Conservation (phyloP, 768 basidiomycete species). For the Lentinula guzmanii region DNA sequence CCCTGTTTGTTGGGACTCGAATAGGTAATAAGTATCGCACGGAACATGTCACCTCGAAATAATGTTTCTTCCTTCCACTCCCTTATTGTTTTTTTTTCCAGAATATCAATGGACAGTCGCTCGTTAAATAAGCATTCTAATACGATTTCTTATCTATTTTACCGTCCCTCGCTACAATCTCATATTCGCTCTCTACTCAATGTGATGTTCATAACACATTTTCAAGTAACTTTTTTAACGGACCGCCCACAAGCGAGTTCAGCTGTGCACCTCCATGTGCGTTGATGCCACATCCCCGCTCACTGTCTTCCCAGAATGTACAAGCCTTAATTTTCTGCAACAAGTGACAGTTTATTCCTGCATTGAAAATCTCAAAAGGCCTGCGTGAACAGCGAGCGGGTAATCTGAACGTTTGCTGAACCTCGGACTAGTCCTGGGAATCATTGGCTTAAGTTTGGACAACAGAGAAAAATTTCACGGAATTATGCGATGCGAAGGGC, state of each 20-base stretch:
- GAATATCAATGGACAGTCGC: background rate
- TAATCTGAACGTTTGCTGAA: too few relatives aligned
- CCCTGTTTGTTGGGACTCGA: background rate
- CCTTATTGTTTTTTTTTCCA: background rate
- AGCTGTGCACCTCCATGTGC: too few relatives aligned
- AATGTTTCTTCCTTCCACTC: background rate
- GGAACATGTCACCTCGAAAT: background rate
- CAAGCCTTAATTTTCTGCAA: too few relatives aligned
- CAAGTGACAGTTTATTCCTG: too few relatives aligned
- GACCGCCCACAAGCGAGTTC: too few relatives aligned
- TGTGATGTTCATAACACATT: background rate
- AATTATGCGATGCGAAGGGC: background rate
- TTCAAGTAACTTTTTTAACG: background rate
- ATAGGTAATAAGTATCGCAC: background rate
- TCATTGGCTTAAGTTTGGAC: too few relatives aligned
- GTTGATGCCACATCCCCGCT: too few relatives aligned
- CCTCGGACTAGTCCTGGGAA: too few relatives aligned
- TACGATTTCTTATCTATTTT: background rate
- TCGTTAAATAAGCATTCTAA: conserved; percentile 10
- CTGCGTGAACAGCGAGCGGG: too few relatives aligned
- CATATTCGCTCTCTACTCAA: background rate
- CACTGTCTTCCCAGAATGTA: too few relatives aligned
- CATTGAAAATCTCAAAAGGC: too few relatives aligned
- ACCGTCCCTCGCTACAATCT: background rate
- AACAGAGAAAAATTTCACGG: too few relatives aligned